A percentile compares a stretch with the other conserved stretches of the same genome.
phyloP scores from a whole-genome alignment of 2,329 filamentous ascomycete genomes.

The Phialophora expanda region DNA sequence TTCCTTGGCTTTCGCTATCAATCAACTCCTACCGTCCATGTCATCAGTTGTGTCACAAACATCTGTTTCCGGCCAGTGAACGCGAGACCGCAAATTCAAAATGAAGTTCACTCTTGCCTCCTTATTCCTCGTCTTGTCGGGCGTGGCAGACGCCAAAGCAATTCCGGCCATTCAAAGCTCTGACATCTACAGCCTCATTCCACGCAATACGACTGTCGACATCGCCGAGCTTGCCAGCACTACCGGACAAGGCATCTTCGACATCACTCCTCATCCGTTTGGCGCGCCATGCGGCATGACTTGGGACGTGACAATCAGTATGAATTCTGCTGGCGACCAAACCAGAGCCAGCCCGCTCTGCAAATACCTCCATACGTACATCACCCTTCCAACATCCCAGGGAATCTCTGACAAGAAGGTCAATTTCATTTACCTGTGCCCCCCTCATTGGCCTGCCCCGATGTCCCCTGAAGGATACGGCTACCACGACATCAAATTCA shows the following conservation, averaged over 20 bases:
- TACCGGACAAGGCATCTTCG: background rate
- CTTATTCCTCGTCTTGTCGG: background rate
- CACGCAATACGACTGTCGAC: constrained; percentile 6
- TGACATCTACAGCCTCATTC: background rate
- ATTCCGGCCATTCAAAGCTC: background rate
- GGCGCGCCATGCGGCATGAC: constrained; percentile 15
- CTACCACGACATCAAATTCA: constrained; percentile 14
- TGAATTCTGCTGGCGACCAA: background rate
- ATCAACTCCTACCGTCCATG: background rate
- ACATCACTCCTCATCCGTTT: constrained; percentile 8
- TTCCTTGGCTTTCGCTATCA: background rate
- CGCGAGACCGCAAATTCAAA: background rate
- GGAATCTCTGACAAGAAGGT: constrained; percentile 5
- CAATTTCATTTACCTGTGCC: constrained; percentile 19
- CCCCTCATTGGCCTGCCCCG: background rate
- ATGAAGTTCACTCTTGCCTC: constrained; percentile 7
- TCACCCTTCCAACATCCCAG: constrained; percentile 8
- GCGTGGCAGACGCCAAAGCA: background rate
- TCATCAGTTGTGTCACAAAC: background rate
- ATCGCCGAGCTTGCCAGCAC: background rate
- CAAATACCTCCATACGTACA: constrained; percentile 9
- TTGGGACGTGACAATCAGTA: constrained; percentile 15
- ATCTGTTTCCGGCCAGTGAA: background rate
- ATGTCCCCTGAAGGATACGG: constrained; percentile 8
- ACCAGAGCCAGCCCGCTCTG: constrained; percentile 9